These are phyloP conservation scores for Talaromyces thailandensis DNA, from an alignment of 495 filamentous ascomycete species.

Conservation along the genomic window DNA sequence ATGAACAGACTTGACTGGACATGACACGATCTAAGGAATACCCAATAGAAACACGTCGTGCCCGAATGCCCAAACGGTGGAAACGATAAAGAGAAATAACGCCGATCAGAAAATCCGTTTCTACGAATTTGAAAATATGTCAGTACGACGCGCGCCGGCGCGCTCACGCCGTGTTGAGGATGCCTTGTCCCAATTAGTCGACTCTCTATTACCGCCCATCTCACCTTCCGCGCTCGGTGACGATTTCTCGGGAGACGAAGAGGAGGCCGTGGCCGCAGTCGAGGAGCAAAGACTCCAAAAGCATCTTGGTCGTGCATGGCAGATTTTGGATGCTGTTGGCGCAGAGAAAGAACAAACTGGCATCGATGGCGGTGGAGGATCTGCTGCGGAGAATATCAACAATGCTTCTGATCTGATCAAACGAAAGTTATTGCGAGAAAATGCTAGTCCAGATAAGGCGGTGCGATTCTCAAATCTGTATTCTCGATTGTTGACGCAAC, in stretches of 20 bases:
- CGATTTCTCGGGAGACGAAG: constrained; percentile 30
- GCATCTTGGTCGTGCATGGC: constrained; percentile 37
- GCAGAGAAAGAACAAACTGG: background rate
- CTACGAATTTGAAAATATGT: constrained; percentile 17
- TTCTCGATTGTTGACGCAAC: constrained; percentile 75
- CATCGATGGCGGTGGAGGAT: constrained; percentile 21
- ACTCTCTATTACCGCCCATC: constrained; percentile 36
- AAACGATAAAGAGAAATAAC: background rate
- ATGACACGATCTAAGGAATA: background rate
- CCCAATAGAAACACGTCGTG: background rate
- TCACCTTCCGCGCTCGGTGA: constrained; percentile 22
- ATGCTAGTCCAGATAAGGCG: constrained; percentile 74
- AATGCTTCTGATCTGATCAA: constrained; percentile 89
- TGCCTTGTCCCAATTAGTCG: constrained; percentile 46
- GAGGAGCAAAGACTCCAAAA: constrained; percentile 36
- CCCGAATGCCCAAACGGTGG: background rate
- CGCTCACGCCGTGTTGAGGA: constrained; percentile 44
- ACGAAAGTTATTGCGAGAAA: constrained; percentile 66
- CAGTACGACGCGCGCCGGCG: constrained; percentile 20
- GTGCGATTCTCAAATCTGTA: constrained; percentile 82
- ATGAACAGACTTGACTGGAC: background rate
- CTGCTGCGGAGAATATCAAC: constrained; percentile 54
- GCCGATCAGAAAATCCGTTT: background rate
- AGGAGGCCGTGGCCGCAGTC: constrained; percentile 31
- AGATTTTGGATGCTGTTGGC: constrained; percentile 20